Conservation (phyloP, 495 filamentous ascomycete genomes). For the Penicilliopsis zonata region DNA sequence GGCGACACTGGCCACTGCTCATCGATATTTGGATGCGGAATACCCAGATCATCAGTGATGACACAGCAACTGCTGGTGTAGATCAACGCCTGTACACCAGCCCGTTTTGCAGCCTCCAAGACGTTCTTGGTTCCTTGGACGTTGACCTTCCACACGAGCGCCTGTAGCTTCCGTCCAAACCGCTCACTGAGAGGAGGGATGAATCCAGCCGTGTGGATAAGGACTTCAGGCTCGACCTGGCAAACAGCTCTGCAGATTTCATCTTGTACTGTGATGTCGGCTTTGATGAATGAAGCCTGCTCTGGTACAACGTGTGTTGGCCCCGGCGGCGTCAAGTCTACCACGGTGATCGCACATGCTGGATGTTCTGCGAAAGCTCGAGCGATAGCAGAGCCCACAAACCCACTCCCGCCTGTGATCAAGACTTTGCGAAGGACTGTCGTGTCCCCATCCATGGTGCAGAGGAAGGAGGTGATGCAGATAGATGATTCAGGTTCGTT, state of each 20-base stretch:
- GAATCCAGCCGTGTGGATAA: constrained; percentile 36
- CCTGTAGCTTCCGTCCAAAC: constrained; percentile 24
- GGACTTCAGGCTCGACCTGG: constrained; percentile 21
- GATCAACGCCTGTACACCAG: constrained; percentile 42
- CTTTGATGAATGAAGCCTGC: constrained; percentile 18
- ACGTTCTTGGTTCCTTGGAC: constrained; percentile 47
- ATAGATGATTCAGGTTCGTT: constrained; percentile 1
- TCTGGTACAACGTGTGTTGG: constrained; percentile 17
- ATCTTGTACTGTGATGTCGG: constrained; percentile 22
- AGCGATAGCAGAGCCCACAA: constrained; percentile 34
- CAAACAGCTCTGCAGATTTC: constrained; percentile 19
- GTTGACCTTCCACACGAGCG: constrained; percentile 36
- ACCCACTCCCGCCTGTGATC: constrained; percentile 43
- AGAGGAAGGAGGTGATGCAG: neutral
- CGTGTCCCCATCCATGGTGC: constrained; percentile 6
- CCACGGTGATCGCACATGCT: constrained; percentile 27
- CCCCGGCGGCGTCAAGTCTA: constrained; percentile 27
- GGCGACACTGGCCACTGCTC: constrained; percentile 37
- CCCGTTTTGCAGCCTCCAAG: constrained; percentile 34
- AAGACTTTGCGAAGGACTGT: constrained; percentile 22
- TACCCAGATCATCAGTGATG: constrained; percentile 40
- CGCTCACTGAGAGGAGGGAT: constrained; percentile 29
- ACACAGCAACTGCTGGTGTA: constrained; percentile 46
- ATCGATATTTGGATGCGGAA: constrained; percentile 40
- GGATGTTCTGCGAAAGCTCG: constrained; percentile 30